Percentiles rank a stretch among this genome's conserved stretches.
phyloP scores from a whole-genome alignment of 1,284 basidiomycete species.

The Fistulinella cinereoalba region DNA sequence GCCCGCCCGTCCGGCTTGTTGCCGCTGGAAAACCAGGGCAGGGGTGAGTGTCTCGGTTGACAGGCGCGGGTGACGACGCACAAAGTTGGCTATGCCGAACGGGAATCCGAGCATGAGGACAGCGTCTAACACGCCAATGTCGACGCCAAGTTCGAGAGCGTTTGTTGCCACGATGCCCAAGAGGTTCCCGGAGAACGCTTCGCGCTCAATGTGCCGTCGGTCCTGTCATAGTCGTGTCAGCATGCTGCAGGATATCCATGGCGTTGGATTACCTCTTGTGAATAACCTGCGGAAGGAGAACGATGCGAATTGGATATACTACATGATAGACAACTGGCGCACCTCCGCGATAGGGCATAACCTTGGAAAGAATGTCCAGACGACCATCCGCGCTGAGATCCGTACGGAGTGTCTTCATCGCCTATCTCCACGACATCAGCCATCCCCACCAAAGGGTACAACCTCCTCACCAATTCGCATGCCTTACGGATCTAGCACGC shows the following conservation, averaged over 20 bases:
- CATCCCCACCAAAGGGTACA: neutral
- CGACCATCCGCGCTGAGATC: conserved; percentile 76
- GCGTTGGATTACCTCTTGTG: conserved; percentile 43
- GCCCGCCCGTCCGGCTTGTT: conserved; percentile 89
- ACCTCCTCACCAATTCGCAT: conserved; percentile 70
- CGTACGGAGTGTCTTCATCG: conserved; percentile 76
- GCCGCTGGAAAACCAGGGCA: conserved; percentile 47
- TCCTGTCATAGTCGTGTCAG: conserved; percentile 49
- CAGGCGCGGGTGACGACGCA: conserved; percentile 34
- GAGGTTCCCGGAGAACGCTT: conserved; percentile 82
- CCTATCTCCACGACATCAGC: conserved; percentile 37
- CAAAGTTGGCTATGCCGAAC: conserved; percentile 72
- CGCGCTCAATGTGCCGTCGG: conserved; percentile 78
- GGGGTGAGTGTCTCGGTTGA: neutral
- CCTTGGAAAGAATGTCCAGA: conserved; percentile 71
- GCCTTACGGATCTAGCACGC: conserved; percentile 63
- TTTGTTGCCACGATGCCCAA: conserved; percentile 90
- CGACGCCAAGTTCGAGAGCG: conserved; percentile 87
- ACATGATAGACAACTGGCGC: conserved; percentile 4
- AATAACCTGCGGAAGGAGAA: conserved; percentile 46
- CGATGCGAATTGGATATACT: neutral
- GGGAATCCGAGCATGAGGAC: conserved; percentile 91
- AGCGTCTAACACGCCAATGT: conserved; percentile 85
- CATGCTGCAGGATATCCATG: neutral
- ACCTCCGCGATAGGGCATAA: conserved; percentile 87